These are phyloP conservation scores for Phytophthora europaea DNA, from an alignment of 352 stramenopile species.

Conservation along the genomic window DNA sequence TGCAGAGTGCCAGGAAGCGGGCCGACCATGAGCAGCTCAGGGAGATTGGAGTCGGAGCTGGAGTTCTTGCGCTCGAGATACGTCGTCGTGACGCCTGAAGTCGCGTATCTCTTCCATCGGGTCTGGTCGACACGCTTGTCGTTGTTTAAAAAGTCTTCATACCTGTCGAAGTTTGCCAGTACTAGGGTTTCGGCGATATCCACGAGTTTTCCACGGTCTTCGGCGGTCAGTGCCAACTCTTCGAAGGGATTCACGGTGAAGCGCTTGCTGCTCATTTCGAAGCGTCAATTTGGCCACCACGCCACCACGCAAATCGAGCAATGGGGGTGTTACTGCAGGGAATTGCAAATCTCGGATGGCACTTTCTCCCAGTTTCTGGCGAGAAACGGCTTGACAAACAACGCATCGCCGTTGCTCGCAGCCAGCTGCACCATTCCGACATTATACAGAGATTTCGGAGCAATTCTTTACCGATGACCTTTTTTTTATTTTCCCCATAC, in stretches of 20 bases:
- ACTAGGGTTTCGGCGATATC: slow-evolving; percentile 18
- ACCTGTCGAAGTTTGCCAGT: slow-evolving; percentile 15
- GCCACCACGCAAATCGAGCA: neutral
- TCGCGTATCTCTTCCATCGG: slow-evolving; percentile 28
- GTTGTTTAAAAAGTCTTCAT: slow-evolving; percentile 18
- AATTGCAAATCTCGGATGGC: neutral
- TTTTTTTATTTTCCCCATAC: too few species aligned
- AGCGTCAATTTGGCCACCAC: neutral
- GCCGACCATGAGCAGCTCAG: slow-evolving; percentile 34
- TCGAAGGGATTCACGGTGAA: slow-evolving; percentile 30
- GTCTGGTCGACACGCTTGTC: slow-evolving; percentile 14
- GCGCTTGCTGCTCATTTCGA: slow-evolving; percentile 20
- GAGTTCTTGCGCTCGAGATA: slow-evolving; percentile 24
- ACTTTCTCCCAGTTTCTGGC: neutral
- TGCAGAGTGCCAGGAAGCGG: slow-evolving; percentile 37
- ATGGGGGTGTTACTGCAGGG: neutral
- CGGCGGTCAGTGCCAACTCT: slow-evolving; percentile 3
- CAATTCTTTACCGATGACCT: too few species aligned
- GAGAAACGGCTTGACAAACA: neutral
- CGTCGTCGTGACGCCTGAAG: slow-evolving; percentile 4
- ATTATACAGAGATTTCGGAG: too few species aligned
- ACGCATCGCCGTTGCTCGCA: neutral
- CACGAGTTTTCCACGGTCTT: slow-evolving; percentile 20
- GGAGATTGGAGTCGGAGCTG: slow-evolving; percentile 23
- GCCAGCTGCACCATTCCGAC: neutral